phyloP scores from a whole-genome alignment of 2,329 filamentous ascomycete species.

The Clonostachys rosea region DNA sequence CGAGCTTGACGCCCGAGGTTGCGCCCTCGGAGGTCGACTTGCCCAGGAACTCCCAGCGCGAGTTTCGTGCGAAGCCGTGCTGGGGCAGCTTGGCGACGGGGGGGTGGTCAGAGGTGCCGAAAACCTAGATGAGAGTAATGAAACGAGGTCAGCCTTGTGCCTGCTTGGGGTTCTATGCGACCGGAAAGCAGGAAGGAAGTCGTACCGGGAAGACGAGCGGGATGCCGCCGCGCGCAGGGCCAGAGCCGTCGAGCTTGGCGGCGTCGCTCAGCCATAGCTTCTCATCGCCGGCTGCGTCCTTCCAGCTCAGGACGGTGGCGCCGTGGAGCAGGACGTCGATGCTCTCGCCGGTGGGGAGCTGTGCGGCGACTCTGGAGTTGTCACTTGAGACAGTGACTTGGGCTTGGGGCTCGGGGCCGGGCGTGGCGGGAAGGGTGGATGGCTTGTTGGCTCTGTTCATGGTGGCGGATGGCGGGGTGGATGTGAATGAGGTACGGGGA shows the following conservation, averaged over 20 bases:
- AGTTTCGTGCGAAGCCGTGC: constrained; percentile 90
- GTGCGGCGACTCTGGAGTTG: constrained; percentile 70
- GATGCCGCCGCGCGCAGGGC: constrained; percentile 87
- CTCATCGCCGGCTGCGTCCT: constrained; percentile 71
- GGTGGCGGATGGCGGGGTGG: constrained; percentile 31
- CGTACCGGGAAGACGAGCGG: constrained; percentile 88
- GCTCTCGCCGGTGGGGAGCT: constrained; percentile 80
- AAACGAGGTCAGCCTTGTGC: neutral
- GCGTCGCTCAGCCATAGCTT: constrained; percentile 82
- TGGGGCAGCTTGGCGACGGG: constrained; percentile 79
- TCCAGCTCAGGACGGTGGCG: constrained; percentile 92
- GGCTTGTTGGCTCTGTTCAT: constrained; percentile 87
- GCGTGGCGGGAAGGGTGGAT: constrained; percentile 68
- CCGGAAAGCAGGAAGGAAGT: constrained; percentile 6
- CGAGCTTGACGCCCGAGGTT: constrained; percentile 75
- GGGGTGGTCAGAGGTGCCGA: constrained; percentile 74
- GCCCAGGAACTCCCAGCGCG: constrained; percentile 89
- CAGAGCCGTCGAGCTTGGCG: constrained; percentile 78
- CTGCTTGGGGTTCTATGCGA: too few species aligned
- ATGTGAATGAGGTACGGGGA: too few species aligned
- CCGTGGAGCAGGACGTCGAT: constrained; percentile 85
- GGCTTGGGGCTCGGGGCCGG: constrained; percentile 68
- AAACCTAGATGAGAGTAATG: constrained; percentile 52
- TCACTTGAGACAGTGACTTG: constrained; percentile 71
- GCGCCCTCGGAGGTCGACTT: constrained; percentile 57